These are phyloP conservation scores for Penstemon eatonii DNA, from an alignment of 257 asterid genomes.

Conservation along the genomic window DNA sequence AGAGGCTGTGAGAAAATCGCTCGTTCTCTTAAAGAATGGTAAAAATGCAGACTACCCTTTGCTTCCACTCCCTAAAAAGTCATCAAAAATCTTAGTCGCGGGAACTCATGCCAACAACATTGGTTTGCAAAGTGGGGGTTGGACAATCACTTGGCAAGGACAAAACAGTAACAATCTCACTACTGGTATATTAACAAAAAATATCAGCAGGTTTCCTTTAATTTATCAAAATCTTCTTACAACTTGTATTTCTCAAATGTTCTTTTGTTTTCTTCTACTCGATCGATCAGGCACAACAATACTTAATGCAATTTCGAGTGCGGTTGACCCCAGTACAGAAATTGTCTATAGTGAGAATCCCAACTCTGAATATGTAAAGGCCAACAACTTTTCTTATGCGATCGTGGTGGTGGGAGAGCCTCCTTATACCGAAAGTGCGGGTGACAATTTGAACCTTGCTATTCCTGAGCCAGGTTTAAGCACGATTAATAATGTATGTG, in stretches of 20 bases:
- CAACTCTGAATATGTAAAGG: slow-evolving; percentile 23
- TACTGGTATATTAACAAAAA: slow-evolving; percentile 24
- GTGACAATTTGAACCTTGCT: slow-evolving; percentile 44
- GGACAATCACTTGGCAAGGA: slow-evolving; percentile 66
- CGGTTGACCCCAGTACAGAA: slow-evolving; percentile 39
- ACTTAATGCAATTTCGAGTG: slow-evolving; percentile 31
- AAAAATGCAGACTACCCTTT: slow-evolving; percentile 31
- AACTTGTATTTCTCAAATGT: background rate
- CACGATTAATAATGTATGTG: slow-evolving; percentile 43
- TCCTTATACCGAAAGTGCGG: slow-evolving; percentile 47
- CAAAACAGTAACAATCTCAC: slow-evolving; percentile 41
- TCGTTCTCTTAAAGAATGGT: slow-evolving; percentile 55
- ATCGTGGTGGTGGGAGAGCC: slow-evolving; percentile 60
- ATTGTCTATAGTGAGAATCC: slow-evolving; percentile 39
- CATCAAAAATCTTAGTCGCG: slow-evolving; percentile 47
- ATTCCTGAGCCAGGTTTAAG: slow-evolving; percentile 42
- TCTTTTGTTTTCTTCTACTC: too few species aligned
- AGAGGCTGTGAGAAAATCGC: slow-evolving; percentile 60
- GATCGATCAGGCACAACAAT: slow-evolving; percentile 50
- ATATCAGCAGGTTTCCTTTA: background rate
- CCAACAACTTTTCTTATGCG: slow-evolving; percentile 42
- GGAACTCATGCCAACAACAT: slow-evolving; percentile 54
- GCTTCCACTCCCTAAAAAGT: slow-evolving; percentile 51
- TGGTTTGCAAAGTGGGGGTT: slow-evolving; percentile 58
- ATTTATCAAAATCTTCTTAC: background rate